phyloP scores from a whole-genome alignment of 352 stramenopile species.

The Elongisporangium undulatum region DNA sequence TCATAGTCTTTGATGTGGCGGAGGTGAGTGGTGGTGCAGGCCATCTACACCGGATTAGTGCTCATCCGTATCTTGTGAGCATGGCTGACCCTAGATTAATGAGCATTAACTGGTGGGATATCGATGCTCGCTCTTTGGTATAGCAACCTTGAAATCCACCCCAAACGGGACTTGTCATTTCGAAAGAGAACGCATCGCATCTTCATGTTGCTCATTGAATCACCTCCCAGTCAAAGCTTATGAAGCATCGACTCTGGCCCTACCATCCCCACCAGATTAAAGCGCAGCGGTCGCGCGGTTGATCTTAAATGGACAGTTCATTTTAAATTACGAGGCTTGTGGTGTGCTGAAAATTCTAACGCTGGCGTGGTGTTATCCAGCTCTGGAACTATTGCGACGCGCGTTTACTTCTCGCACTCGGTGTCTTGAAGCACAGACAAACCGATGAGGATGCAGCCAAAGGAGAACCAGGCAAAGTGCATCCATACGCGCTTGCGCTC shows the following conservation, averaged over 20 bases:
- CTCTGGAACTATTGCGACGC: background rate
- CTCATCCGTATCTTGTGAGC: constrained; percentile 4
- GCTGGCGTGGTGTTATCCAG: no score
- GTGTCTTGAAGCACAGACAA: constrained; percentile 11
- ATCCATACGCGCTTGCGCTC: constrained; percentile 2
- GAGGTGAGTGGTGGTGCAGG: background rate
- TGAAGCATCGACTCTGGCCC: no score
- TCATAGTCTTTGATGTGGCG: constrained; percentile 6
- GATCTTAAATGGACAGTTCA: no score
- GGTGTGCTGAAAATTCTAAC: no score
- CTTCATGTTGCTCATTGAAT: no score
- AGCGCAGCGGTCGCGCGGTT: no score
- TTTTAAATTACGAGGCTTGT: no score
- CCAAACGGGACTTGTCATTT: no score
- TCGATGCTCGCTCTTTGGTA: background rate
- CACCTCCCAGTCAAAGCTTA: no score
- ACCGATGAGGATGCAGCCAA: constrained; percentile 13
- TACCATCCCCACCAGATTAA: no score
- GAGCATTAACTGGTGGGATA: constrained; percentile 2
- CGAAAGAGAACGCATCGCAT: no score
- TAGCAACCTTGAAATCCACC: no score
- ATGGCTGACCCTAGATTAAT: constrained; percentile 3
- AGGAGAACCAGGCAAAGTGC: constrained; percentile 13
- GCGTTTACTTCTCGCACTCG: constrained; percentile 3
- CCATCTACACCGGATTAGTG: background rate